Evolutionary conservation across 1,284 basidiomycete species (phyloP), one percentile per base, ranked within the genome.

Genomic region (Xerocomus cyaneibrunnescens): DNA sequence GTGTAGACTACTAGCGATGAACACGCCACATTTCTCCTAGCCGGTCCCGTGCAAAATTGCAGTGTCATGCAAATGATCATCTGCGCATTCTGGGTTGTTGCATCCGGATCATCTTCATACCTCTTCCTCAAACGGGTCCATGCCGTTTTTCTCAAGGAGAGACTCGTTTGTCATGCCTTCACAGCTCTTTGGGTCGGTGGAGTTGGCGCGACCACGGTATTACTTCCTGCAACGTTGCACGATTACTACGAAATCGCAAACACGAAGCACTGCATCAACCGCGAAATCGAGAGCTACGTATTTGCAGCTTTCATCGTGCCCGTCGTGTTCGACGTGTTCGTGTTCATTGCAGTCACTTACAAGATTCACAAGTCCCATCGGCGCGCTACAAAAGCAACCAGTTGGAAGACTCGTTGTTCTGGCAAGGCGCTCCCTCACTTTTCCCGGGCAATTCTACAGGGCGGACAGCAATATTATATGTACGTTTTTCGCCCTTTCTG

Each of bases 41-140:
- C 57, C 22, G 60, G 64, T 32, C 66, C 65, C 9, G 27, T 66
- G 17, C 19, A 39, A 9, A 22, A 61, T 13, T 71, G 66, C 14
- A 40, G 51, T 5, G 38, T 54, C 45, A 22, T 60, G 28, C 32
- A 50, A 45, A 35, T 57, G 12, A 56, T 54, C 32, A 19, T 60
- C 38, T 45, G 37, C 25, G 27, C 56, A 46, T 60, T 57, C 51
- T 66, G 58, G 56, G 43, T 65, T n/a, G 28, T 66, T 17, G 50
- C 60, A 36, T 56, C 59, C 7, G 54, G 59, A 37, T 52, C 58
- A 5, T 62, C 66, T 0, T 62, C 66, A 2, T 61, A 65, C 45
- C 69, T 72, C 40, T 71, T 72, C 46, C 63, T 66, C 56, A 60
- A 62, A 50, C 68, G 71, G 13, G 58, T 68, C 25, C 60, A 66